Conservation (phyloP, 495 filamentous ascomycete species). For the Penicillium manginii region DNA sequence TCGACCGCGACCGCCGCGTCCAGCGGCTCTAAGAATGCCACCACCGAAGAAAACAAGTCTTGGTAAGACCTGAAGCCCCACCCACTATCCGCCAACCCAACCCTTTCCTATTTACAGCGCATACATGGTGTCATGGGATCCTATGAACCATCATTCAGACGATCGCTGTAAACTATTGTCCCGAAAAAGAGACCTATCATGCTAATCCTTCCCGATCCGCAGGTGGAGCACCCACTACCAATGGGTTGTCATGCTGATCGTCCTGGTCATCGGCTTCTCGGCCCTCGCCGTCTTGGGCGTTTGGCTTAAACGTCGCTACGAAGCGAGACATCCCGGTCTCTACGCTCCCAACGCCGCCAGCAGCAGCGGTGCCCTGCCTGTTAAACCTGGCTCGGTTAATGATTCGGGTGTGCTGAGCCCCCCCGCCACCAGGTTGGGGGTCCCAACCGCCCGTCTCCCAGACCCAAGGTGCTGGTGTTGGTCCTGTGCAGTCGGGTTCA, state of each 20-base stretch:
- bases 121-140: too few relatives aligned
- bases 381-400: conserved; percentile 4
- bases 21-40: conserved; percentile 6
- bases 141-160: too few relatives aligned
- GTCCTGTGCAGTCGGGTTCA: conserved; percentile 14
- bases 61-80: conserved; percentile 27
- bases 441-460: background rate
- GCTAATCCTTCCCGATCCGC: conserved; percentile 1
- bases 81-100: background rate
- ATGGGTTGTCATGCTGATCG: conserved; percentile 60
- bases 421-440: conserved; percentile 1
- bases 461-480: background rate
- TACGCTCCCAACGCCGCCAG: conserved; percentile 28
- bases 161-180: too few relatives aligned
- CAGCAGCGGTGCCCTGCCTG: conserved; percentile 22
- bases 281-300: conserved; percentile 39
- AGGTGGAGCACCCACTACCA: conserved; percentile 57
- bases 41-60: conserved; percentile 20
- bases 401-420: conserved; percentile 19
- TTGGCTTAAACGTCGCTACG: conserved; percentile 54
- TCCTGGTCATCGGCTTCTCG: conserved; percentile 51
- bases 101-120: too few relatives aligned
- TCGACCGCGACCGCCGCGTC: conserved; percentile 8
- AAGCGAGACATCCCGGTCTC: conserved; percentile 43
- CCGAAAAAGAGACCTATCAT: background rate